Base-by-base conservation (phyloP, 2,329 filamentous ascomycete species). In the Elsinoe necatrix region DNA sequence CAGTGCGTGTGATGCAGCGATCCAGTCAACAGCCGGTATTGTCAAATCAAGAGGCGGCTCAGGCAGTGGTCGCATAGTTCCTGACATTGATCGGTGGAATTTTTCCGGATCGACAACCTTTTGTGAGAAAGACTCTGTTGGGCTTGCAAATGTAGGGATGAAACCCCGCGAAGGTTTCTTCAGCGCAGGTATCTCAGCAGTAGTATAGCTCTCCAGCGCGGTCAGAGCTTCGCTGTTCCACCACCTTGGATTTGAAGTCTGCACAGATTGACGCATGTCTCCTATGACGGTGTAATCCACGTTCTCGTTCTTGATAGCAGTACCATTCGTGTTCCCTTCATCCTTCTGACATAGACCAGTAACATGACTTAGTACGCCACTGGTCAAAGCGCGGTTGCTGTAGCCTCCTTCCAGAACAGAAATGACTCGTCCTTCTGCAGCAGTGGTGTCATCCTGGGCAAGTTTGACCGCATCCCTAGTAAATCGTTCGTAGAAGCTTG, bases 321-420 rank as follows among this genome's bases (percentile, higher is more conserved):
- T 18, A 16, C 23, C 29, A 18, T 37, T 25, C 29, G 31, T 12
- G 18, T 18, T 8, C 9, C 9, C 16, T 25, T 20, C 16, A 4
- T 27, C 80, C 20, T 75, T 75, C 39, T 82, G 82, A 39, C 83
- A 83, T 37, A 98, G 78, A 4, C 92, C 93, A 63, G 87, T 89
- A 16, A 98, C 69, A 70, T 98, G 93, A 68, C 91, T 95, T 58
- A 96, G 74, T 2, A 96, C 85, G 43, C 93, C 93, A 31, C 89
- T 95, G 54, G 81, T 86, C 50, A 98, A 74, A 7, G 93, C 93
- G 58, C 91, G 83, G 71, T 98, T 89, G 67, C 91, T 96, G 67
- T 98, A 98, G 0, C 93, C 93, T 29, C 93, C 93, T 71, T 98
- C 93, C 20, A 98, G 78, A 1, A 97, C 90, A 68, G 92, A 97